A percentile compares a stretch with the other conserved stretches of the same genome.
These are phyloP conservation scores for grape (Vitis vinifera) DNA, from an alignment of 164 flowering plant genomes.

Conservation along the genomic window DNA sequence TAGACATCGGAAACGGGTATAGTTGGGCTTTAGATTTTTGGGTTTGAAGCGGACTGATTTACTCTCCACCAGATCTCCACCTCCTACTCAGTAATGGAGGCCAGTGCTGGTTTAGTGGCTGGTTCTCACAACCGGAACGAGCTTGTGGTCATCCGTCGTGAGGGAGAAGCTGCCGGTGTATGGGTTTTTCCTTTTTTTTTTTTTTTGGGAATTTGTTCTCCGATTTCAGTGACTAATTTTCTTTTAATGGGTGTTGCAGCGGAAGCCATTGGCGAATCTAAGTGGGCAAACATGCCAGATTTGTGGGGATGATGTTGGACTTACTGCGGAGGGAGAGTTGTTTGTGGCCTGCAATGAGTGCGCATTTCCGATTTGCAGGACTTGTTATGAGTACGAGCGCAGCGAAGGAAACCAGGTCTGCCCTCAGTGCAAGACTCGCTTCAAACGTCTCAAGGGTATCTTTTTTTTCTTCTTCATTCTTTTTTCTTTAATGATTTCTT, in stretches of 20 bases:
- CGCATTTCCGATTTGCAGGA: slow-evolving; percentile 58
- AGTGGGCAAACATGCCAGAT: slow-evolving; percentile 55
- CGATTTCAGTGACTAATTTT: too few species aligned
- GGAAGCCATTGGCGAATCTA: slow-evolving; percentile 23
- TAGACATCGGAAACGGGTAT: too few species aligned
- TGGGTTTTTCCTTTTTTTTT: neutral
- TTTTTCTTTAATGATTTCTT: too few species aligned
- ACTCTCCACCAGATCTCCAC: too few species aligned
- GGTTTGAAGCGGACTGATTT: too few species aligned
- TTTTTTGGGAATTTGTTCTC: neutral
- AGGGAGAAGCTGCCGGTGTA: slow-evolving; percentile 24
- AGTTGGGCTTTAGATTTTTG: too few species aligned
- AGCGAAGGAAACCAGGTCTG: slow-evolving; percentile 57
- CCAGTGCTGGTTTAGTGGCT: slow-evolving; percentile 57
- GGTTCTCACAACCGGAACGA: slow-evolving; percentile 70
- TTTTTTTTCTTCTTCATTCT: too few species aligned
- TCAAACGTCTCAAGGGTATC: slow-evolving; percentile 52
- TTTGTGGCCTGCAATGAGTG: slow-evolving; percentile 68
- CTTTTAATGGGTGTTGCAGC: slow-evolving; percentile 3
- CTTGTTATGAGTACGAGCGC: slow-evolving; percentile 64
- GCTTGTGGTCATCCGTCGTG: slow-evolving; percentile 54
- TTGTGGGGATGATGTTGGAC: slow-evolving; percentile 58
- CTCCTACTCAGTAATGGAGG: slow-evolving; percentile 38
- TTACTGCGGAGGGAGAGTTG: slow-evolving; percentile 48
- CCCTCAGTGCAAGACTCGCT: slow-evolving; percentile 64